Percentiles rank a stretch among this genome's conserved stretches.
Evolutionary conservation across 1,139 yeast genomes (phyloP).

Genomic region (Blastobotrys buckinghamii): DNA sequence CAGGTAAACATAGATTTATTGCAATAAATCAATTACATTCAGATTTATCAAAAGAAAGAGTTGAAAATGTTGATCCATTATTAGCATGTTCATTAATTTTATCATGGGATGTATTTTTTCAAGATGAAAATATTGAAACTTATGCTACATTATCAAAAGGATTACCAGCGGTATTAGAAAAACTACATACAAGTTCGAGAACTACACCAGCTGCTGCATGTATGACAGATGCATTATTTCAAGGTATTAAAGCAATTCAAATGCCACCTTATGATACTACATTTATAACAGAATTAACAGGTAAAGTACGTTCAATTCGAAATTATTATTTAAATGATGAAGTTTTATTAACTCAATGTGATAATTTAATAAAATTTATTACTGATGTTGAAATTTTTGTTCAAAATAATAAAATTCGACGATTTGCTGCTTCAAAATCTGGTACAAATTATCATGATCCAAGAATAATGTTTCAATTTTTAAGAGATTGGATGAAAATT

Average conservation of each 20-base stretch:
- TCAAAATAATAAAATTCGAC: conserved; percentile 13
- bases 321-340: not conserved
- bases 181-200: conserved; percentile 21
- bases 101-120: conserved; percentile 32
- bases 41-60: conserved; percentile 19
- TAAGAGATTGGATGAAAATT: conserved; percentile 27
- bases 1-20: conserved; percentile 27
- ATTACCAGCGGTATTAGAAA: conserved; percentile 29
- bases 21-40: conserved; percentile 27
- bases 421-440: conserved; percentile 10
- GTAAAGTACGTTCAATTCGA: conserved; percentile 22
- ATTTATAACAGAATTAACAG: conserved; percentile 31
- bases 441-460: conserved; percentile 24
- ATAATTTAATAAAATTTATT: conserved; percentile 19
- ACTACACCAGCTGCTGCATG: conserved; percentile 28
- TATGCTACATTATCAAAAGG: conserved; percentile 30
- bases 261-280: conserved; percentile 35
- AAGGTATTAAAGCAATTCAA: conserved; percentile 32
- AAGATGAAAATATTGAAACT: conserved; percentile 26
- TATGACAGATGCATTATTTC: conserved; percentile 29
- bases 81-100: conserved; percentile 28
- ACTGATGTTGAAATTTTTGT: conserved; percentile 20
- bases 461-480: conserved; percentile 20
- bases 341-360: conserved; percentile 7
- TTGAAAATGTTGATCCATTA: conserved; percentile 27